Percentiles rank a stretch among this genome's conserved stretches.
These are phyloP conservation scores for Trichophyton equinum DNA, from an alignment of 2,329 filamentous ascomycete species.

Conservation along the genomic window DNA sequence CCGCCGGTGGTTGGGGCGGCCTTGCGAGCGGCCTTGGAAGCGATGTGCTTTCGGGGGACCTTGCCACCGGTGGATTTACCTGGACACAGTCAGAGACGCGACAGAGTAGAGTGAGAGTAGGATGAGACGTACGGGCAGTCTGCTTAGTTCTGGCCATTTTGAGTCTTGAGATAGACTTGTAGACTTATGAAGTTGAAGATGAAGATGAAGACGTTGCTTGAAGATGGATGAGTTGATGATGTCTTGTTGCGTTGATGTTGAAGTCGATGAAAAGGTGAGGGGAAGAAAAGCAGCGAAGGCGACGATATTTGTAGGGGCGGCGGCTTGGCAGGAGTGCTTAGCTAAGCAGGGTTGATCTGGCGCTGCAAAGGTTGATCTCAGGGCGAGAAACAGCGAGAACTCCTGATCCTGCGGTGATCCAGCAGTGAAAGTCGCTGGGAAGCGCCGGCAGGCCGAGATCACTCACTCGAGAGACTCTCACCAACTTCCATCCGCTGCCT, in stretches of 20 bases:
- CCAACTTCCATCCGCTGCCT: too few species aligned
- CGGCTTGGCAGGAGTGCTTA: too few species aligned
- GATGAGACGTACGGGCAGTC: slow-evolving; percentile 37
- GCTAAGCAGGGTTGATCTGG: background rate
- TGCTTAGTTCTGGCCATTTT: slow-evolving; percentile 42
- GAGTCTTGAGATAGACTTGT: slow-evolving; percentile 14
- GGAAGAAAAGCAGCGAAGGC: background rate
- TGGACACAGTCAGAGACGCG: slow-evolving; percentile 20
- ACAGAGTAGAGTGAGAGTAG: slow-evolving; percentile 9
- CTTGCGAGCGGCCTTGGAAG: slow-evolving; percentile 98
- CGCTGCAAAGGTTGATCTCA: background rate
- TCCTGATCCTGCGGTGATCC: slow-evolving; percentile 14
- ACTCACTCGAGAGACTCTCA: too few species aligned
- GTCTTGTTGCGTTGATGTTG: slow-evolving; percentile 15
- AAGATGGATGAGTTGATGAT: slow-evolving; percentile 17
- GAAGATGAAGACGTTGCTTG: slow-evolving; percentile 17
- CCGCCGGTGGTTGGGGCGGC: slow-evolving; percentile 90
- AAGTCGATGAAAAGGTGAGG: slow-evolving; percentile 16
- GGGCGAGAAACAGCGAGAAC: slow-evolving; percentile 17
- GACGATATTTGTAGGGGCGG: too few species aligned
- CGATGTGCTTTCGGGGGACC: slow-evolving; percentile 84
- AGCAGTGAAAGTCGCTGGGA: too few species aligned
- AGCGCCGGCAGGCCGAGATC: too few species aligned
- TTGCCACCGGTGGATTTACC: slow-evolving; percentile 66
- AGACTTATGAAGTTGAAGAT: too few species aligned